Evolutionary conservation across 345 rosid species (phyloP), one percentile per base, ranked within the genome.

Genomic region (Heritiera littoralis): DNA sequence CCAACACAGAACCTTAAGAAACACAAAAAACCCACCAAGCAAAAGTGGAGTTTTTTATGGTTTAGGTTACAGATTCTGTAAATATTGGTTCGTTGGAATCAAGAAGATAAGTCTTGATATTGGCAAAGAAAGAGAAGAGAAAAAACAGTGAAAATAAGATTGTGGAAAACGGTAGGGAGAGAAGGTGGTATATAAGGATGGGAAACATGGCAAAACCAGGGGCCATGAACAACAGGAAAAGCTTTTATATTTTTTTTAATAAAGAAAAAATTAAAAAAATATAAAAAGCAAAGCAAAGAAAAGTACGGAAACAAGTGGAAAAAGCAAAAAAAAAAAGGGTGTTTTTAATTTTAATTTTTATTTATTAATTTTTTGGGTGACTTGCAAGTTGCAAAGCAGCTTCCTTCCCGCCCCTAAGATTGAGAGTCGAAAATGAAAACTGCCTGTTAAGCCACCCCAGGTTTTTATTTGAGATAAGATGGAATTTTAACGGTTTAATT

Each of bases 171-270:
- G 2, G 41, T 23, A 12, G 30, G 28, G 41, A 43, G 11, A 11
- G 49, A 13, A 45, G 40, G 13, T 75, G 66, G 58, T 41, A 61
- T 72, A 72, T 28, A 72, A 61, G n/a, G 76, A 35, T 54, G n/a
- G 14, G 30, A 30, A 18, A 32, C 64, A 48, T 55, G 66, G 86
- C 76, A 88, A 91, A 91, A 91, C 91, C 86, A 85, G 88, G 92
- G 94, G 92, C 92, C 75, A 74, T 64, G 28, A 8, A 51, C 63
- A 75, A 52, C 59, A 38, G 79, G 66, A 48, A 28, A 41, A 9
- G 66, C 38, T 9, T 49, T 49, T 10, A n/a, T 67, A 14, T 58
- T 61, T 72, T 40, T 32, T 35, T 35, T 35, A 35, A 11, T 28
- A 41, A 17, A 72, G 6, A 28, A 72, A 48, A 77, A 45, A 23